Conservation (phyloP, 192 early-diverging fungal genomes). For the Pecoramyces ruminantium region DNA sequence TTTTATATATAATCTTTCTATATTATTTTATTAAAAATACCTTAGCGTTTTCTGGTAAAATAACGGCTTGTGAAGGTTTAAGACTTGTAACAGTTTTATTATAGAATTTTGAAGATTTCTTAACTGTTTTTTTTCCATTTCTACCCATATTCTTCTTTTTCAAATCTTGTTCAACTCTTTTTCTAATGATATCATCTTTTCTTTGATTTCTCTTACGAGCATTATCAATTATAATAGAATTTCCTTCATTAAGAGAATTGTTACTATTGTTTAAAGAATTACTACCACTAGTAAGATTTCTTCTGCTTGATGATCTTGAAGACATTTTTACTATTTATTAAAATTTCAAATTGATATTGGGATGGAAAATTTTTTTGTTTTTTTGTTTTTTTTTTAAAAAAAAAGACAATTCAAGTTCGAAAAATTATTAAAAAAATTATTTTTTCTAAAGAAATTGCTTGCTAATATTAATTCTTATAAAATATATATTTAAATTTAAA, state of each 20-base stretch:
- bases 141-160: conserved; percentile 9
- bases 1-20: conserved; percentile 1
- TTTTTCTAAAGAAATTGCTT: too few relatives aligned
- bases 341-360: too few relatives aligned
- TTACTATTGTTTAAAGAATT: too few relatives aligned
- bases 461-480: too few relatives aligned
- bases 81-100: background rate
- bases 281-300: background rate
- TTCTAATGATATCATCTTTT: conserved; percentile 27
- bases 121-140: background rate
- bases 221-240: background rate
- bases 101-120: background rate
- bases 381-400: too few relatives aligned
- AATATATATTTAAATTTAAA: too few relatives aligned
- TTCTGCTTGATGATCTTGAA: background rate
- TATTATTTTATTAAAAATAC: background rate
- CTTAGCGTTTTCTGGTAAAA: background rate
- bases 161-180: conserved; percentile 26
- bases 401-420: too few relatives aligned
- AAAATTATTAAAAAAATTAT: too few relatives aligned
- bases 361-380: too few relatives aligned
- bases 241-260: background rate
- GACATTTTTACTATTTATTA: background rate
- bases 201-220: conserved; percentile 13
- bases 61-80: conserved; percentile 1